Evolutionary conservation across 495 filamentous ascomycete genomes (phyloP), one percentile per base, ranked within the genome.

Genomic region (Penicillium silybi): DNA sequence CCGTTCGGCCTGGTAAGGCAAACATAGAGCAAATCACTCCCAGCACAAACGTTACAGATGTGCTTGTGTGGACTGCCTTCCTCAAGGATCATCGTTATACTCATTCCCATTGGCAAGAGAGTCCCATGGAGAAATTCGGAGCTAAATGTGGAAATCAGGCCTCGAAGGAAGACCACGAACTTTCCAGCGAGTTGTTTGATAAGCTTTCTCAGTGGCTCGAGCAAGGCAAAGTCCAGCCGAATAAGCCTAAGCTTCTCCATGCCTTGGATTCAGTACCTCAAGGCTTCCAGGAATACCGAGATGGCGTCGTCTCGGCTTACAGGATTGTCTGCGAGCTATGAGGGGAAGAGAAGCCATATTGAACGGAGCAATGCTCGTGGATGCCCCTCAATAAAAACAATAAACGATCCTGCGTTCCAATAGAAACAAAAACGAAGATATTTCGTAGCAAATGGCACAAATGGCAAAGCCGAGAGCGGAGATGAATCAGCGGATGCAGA

Each of bases 51-150:
- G 58, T 69, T n/a, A 64, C 62, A 1, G 64, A 67, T 57, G 62
- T 71, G 8, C 27, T 71, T 32, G 63, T 69, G 19, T 69, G 61
- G 54, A 72, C 65, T 9, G 54, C 63, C 3, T 72, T 67, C 44
- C 42, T 65, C 16, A 69, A 69, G 38, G 67, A 70, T 38, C 63
- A 67, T 41, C 27, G 41, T 6, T 72, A 67, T 56, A 54, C 50
- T 1, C 15, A 44, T 0, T 63, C 65, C 19, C 16, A 52, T 17
- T 66, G 66, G 62, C 63, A 63, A 17, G 67, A 64, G 47, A 50
- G 56, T 16, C 22, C n/a, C 22, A 26, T 26, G 7, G 25, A 26
- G 25, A 26, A 7, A 26, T 16, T 16, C n/a, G 8, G 11, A n/a
- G 17, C 26, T 52, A 6, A 10, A n/a, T n/a, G n/a, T 46, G 27